These are phyloP conservation scores for Karstenula rhodostoma DNA, from an alignment of 2,329 filamentous ascomycete species.

Conservation along the genomic window DNA sequence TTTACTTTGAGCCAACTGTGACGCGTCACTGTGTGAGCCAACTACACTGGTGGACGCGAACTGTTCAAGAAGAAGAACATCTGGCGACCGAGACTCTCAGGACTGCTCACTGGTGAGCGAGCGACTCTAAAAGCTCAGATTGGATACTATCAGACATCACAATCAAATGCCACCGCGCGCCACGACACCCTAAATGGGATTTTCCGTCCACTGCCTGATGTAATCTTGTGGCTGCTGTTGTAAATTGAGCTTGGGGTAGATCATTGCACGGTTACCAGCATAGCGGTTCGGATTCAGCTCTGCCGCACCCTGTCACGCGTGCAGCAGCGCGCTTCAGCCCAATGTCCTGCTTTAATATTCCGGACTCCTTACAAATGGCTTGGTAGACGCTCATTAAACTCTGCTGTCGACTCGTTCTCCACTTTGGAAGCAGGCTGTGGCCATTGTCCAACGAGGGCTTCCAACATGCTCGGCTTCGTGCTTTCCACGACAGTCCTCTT, in stretches of 20 bases:
- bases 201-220: background rate
- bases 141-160: background rate
- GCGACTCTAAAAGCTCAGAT: background rate
- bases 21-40: background rate
- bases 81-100: background rate
- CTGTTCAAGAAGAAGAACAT: background rate
- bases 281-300: background rate
- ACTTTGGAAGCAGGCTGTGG: constrained; percentile 13
- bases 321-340: background rate
- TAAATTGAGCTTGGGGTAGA: background rate
- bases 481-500: constrained; percentile 1
- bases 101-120: background rate
- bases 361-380: constrained; percentile 18
- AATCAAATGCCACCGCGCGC: background rate
- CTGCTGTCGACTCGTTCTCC: constrained; percentile 3
- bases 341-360: constrained; percentile 7
- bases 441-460: constrained; percentile 7
- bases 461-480: constrained; percentile 12
- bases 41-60: too few relatives aligned
- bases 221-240: background rate
- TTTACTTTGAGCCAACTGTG: background rate
- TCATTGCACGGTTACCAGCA: background rate
- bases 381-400: constrained; percentile 3
- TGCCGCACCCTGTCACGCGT: background rate
- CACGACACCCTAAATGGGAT: background rate